These are phyloP conservation scores for Zygosaccharomyces siamensis DNA, from an alignment of 805 yeast genomes.

Conservation along the genomic window DNA sequence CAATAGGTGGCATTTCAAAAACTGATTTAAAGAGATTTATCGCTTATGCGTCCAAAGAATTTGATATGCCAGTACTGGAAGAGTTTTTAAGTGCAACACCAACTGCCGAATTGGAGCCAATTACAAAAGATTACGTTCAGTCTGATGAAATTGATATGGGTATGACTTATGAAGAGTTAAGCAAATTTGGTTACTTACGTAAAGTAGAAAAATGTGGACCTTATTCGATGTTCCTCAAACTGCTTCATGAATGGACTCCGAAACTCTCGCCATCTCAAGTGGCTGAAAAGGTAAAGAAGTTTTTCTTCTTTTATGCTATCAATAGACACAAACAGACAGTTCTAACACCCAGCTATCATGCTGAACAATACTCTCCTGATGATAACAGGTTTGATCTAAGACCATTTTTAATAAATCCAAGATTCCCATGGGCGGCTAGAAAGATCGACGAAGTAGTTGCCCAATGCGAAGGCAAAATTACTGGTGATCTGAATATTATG, in stretches of 20 bases:
- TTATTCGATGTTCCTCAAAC: conserved; percentile 83
- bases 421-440: conserved; percentile 83
- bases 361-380: conserved; percentile 97
- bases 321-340: conserved; percentile 97
- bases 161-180: conserved; percentile 89
- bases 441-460: conserved; percentile 78
- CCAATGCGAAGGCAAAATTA: conserved; percentile 42
- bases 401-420: conserved; percentile 90
- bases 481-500: conserved; percentile 27
- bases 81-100: conserved; percentile 90
- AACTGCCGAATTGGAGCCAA: conserved; percentile 97
- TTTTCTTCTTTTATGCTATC: conserved; percentile 89
- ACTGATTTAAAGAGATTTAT: conserved; percentile 87
- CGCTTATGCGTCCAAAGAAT: conserved; percentile 64
- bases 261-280: conserved; percentile 74
- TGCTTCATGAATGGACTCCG: conserved; percentile 90
- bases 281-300: conserved; percentile 87
- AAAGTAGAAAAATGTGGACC: conserved; percentile 96
- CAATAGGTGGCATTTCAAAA: conserved; percentile 98
- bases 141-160: conserved; percentile 99
- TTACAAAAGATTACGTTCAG: conserved; percentile 85
- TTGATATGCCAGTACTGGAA: conserved; percentile 68
- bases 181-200: conserved; percentile 84
- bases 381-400: conserved; percentile 94
- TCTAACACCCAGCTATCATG: conserved; percentile 96